Base-by-base conservation (phyloP, 2,329 filamentous ascomycete species). In the Fusarium sp. region DNA sequence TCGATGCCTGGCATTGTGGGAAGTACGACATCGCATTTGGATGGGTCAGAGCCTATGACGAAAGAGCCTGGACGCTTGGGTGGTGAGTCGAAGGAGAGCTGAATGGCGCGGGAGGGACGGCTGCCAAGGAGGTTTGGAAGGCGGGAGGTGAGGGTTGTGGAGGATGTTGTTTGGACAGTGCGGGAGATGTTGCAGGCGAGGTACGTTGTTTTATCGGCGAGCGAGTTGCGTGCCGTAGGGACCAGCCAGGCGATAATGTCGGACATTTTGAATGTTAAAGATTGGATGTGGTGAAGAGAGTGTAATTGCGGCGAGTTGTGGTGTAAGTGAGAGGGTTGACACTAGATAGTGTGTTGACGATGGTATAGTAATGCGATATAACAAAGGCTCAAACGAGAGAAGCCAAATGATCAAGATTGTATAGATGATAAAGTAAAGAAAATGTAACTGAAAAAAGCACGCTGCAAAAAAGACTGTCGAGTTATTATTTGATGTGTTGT, bases 181-280 rank as follows among this genome's bases (percentile, higher is more conserved):
- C 74, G 76, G 57, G 68, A 70, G 56, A 72, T 59, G 75, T 81
- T 81, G 59, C 78, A 77, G 42, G 77, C 66, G 22, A 78, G 75
- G 29, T 75, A 61, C 5, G 77, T 76, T 30, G 78, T 72, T 58
- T 78, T 78, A 53, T 81, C 79, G 64, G 79, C 78, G 63, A 62
- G 65, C 12, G 78, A 76, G 69, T 76, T 74, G 51, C 76, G 75
- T 24, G 79, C 73, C 63, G 80, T 79, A 43, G 79, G 80, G 52
- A 82, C 77, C 70, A 82, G 79, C 80, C 80, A 82, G 72, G 80
- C 80, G 72, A 82, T 81, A 63, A 80, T 74, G 60, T 81, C 73
- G 66, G 72, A 73, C 64, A 71, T 66, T 44, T 46, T 67, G 57
- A 16, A 14, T 22, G 29, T 22, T 57, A 55, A 65, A 61, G 42